phyloP scores from a whole-genome alignment of 1,284 basidiomycete genomes.

The Cerrena zonata region DNA sequence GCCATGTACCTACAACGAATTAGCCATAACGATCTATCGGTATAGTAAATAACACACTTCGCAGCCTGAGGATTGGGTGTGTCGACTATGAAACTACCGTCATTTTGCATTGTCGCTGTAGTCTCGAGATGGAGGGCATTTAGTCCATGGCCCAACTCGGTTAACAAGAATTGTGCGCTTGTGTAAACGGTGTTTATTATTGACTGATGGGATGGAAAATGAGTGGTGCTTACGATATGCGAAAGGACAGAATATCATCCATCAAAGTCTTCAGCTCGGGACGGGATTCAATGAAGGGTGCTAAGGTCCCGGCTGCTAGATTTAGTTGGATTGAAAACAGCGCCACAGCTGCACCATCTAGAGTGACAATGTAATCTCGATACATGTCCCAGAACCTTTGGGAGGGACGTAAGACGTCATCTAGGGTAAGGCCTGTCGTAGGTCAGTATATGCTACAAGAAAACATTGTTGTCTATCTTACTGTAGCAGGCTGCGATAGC shows the following conservation, averaged over 20 bases:
- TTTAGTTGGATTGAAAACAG: conserved; percentile 41
- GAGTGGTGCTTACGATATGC: conserved; percentile 21
- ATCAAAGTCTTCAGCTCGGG: conserved; percentile 29
- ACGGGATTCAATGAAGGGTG: conserved; percentile 25
- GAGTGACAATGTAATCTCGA: conserved; percentile 30
- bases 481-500: conserved; percentile 20
- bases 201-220: background rate
- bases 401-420: conserved; percentile 31
- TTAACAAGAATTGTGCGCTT: conserved; percentile 38
- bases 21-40: too few species aligned
- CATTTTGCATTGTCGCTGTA: conserved; percentile 30
- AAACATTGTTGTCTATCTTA: conserved; percentile 7
- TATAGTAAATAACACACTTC: too few species aligned
- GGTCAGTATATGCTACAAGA: conserved; percentile 10
- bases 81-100: conserved; percentile 33
- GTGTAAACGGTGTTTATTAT: background rate
- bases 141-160: conserved; percentile 39
- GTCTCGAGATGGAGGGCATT: conserved; percentile 38
- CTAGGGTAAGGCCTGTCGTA: too few species aligned
- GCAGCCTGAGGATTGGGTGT: conserved; percentile 31
- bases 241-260: too few species aligned
- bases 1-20: conserved; percentile 34
- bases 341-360: conserved; percentile 35
- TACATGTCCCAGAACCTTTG: conserved; percentile 38
- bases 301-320: conserved; percentile 37